Evolutionary conservation across 2,329 filamentous ascomycete species (phyloP).

Genomic region (Akanthomyces lecanii): DNA sequence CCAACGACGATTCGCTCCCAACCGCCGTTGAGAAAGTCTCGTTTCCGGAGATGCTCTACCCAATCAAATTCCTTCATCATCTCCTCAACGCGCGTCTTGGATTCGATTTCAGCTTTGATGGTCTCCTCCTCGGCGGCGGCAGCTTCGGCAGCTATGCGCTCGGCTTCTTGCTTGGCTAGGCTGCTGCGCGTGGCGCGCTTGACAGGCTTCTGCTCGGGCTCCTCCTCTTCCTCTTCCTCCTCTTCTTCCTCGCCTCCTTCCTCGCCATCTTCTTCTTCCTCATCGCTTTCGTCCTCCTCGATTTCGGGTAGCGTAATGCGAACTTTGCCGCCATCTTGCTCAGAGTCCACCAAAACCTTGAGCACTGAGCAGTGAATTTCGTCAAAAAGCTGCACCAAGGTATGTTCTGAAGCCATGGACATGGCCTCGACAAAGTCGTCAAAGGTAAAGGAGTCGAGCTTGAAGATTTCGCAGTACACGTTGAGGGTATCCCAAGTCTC

Average conservation of each 20-base stretch:
- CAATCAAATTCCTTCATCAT: slow-evolving; percentile 72
- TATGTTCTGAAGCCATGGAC: slow-evolving; percentile 67
- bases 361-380: slow-evolving; percentile 90
- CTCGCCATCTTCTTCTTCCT: slow-evolving; percentile 53
- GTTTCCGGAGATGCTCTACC: slow-evolving; percentile 77
- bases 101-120: slow-evolving; percentile 43
- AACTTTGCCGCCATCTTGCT: slow-evolving; percentile 71
- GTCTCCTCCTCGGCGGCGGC: slow-evolving; percentile 50
- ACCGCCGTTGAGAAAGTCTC: slow-evolving; percentile 81
- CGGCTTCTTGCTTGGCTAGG: slow-evolving; percentile 74
- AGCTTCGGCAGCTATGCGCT: slow-evolving; percentile 58
- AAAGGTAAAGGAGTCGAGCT: slow-evolving; percentile 94
- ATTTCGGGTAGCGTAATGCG: slow-evolving; percentile 74
- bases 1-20: slow-evolving; percentile 91
- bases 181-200: slow-evolving; percentile 80
- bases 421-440: slow-evolving; percentile 93
- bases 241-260: slow-evolving; percentile 57
- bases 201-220: slow-evolving; percentile 64
- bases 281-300: slow-evolving; percentile 66
- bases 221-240: slow-evolving; percentile 54
- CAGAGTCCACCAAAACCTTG: slow-evolving; percentile 75
- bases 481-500: slow-evolving; percentile 97
- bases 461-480: slow-evolving; percentile 94
- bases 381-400: slow-evolving; percentile 77
- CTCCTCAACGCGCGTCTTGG: slow-evolving; percentile 68